A percentile compares a stretch with the other conserved stretches of the same genome.
Conservation (phyloP, 176 grass and related monocot genomes). For the Triticum dicoccoides region DNA sequence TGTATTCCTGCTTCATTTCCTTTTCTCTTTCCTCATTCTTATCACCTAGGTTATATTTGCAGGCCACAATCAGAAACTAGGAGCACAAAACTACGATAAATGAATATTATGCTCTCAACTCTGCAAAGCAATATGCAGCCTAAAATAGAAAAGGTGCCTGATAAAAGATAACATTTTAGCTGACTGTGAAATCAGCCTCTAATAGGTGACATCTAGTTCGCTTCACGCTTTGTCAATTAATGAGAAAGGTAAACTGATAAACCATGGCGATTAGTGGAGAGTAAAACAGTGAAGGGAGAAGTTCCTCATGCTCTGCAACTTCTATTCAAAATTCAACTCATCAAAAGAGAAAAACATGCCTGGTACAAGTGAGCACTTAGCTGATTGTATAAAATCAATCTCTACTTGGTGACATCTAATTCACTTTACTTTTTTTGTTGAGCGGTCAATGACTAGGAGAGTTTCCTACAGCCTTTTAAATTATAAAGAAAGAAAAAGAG, state of each 20-base stretch:
- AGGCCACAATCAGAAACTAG: slow-evolving; percentile 11
- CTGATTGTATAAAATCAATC: neutral
- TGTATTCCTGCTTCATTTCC: slow-evolving; percentile 90
- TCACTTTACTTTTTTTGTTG: neutral
- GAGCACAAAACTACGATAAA: neutral
- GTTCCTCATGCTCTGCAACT: too few species aligned
- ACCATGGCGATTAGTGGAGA: neutral
- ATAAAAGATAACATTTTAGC: neutral
- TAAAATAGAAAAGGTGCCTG: neutral
- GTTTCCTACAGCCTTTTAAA: too few species aligned
- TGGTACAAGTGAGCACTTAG: neutral
- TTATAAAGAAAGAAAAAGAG: too few species aligned
- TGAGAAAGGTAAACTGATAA: neutral
- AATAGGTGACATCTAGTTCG: neutral
- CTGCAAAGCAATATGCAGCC: neutral
- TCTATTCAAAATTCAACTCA: too few species aligned
- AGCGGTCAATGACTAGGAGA: too few species aligned
- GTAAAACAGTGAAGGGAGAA: neutral
- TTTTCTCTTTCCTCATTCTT: slow-evolving; percentile 88
- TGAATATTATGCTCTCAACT: neutral
- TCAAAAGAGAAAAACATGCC: neutral
- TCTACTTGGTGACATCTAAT: neutral
- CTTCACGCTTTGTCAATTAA: neutral
- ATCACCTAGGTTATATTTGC: slow-evolving; percentile 54
- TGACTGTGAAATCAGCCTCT: neutral